Conservation (phyloP, 1,284 basidiomycete species). For the Apiotrichum gracile region DNA sequence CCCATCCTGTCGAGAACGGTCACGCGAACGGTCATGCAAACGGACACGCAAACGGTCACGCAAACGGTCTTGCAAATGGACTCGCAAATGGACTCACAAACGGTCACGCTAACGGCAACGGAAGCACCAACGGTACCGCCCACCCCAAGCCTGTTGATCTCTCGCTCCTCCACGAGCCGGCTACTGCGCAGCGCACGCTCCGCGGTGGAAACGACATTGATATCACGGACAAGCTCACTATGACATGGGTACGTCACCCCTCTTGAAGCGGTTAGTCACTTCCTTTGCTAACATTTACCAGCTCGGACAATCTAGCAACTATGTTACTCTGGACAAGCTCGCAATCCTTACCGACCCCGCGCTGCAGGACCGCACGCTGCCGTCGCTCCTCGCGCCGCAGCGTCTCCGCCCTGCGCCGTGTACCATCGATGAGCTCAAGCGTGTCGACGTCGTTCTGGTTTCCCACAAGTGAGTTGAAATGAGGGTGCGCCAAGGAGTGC, state of each 20-base stretch:
- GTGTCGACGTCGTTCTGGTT: slow-evolving; percentile 49
- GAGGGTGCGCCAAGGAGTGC: too few relatives aligned
- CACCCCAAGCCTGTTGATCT: not conserved
- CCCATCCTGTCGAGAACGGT: not conserved
- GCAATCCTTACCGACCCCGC: slow-evolving; percentile 52
- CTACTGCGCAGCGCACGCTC: slow-evolving; percentile 3
- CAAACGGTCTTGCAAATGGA: not conserved
- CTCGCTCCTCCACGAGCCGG: not conserved
- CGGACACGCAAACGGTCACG: not conserved
- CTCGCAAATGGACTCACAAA: not conserved
- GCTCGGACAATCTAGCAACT: slow-evolving; percentile 49
- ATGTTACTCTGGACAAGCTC: slow-evolving; percentile 50
- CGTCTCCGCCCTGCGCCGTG: slow-evolving; percentile 48
- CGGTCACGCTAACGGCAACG: slow-evolving; percentile 1
- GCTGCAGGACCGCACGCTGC: slow-evolving; percentile 48
- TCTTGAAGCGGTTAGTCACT: not conserved
- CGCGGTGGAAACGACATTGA: slow-evolving; percentile 30
- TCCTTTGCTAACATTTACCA: slow-evolving; percentile 6
- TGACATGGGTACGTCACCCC: slow-evolving; percentile 35
- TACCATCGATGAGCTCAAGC: slow-evolving; percentile 43
- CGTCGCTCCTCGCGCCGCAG: slow-evolving; percentile 44
- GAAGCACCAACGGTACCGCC: not conserved
- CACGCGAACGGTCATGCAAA: not conserved
- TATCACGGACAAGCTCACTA: slow-evolving; percentile 40
- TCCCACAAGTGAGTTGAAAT: slow-evolving; percentile 46